Conservation (phyloP, 2,329 filamentous ascomycete genomes). For the Clarireedia hainanense region DNA sequence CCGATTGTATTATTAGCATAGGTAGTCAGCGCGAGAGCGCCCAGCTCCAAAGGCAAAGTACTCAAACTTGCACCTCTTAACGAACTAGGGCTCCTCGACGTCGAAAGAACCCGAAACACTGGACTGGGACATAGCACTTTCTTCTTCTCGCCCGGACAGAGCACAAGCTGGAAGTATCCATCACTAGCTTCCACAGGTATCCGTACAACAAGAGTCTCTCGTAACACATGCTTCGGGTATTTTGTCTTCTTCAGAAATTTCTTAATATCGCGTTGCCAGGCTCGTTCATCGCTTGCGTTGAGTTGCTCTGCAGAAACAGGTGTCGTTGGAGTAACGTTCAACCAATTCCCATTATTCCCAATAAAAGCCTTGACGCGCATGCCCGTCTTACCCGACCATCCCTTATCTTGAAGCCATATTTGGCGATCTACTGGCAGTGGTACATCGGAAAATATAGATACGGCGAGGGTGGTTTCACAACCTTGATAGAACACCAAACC, state of each 20-base stretch:
- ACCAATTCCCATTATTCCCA: conserved; percentile 51
- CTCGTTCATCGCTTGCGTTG: conserved; percentile 50
- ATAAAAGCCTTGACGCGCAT: conserved; percentile 59
- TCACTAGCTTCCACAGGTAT: conserved; percentile 56
- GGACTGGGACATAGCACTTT: conserved; percentile 58
- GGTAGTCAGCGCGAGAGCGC: conserved; percentile 45
- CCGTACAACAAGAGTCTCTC: conserved; percentile 57
- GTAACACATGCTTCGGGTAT: conserved; percentile 40
- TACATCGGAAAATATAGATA: conserved; percentile 55
- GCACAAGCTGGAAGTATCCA: conserved; percentile 60
- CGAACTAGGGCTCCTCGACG: conserved; percentile 51
- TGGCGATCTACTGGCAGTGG: conserved; percentile 49
- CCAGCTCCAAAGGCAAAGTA: conserved; percentile 59
- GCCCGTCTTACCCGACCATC: conserved; percentile 60
- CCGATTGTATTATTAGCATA: conserved; percentile 34
- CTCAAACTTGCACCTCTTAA: conserved; percentile 56
- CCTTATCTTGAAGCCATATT: conserved; percentile 61
- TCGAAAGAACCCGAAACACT: conserved; percentile 61
- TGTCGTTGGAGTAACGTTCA: conserved; percentile 57
- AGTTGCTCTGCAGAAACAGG: conserved; percentile 42
- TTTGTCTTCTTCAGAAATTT: conserved; percentile 51
- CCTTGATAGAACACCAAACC: conserved; percentile 60
- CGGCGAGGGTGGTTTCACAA: conserved; percentile 51
- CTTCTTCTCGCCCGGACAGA: conserved; percentile 48
- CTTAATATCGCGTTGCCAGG: conserved; percentile 59